phyloP scores from a whole-genome alignment of 2,329 filamentous ascomycete genomes.

The Harringtonia aguacate region DNA sequence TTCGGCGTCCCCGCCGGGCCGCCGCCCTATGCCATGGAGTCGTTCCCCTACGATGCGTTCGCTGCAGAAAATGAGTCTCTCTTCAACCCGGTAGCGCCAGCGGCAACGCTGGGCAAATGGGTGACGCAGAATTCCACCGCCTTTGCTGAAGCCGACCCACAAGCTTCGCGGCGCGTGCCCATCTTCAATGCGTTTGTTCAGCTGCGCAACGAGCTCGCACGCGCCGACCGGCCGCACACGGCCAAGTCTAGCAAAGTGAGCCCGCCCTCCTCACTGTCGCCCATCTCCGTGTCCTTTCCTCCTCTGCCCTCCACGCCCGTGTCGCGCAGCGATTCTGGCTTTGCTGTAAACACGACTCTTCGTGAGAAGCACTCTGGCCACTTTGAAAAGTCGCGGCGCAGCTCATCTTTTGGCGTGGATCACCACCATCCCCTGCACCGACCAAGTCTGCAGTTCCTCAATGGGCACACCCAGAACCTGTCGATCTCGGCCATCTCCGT shows the following conservation, averaged over 20 bases:
- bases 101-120: conserved; percentile 71
- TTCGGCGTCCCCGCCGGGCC: conserved; percentile 83
- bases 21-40: conserved; percentile 85
- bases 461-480: conserved; percentile 40
- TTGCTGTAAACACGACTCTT: conserved; percentile 73
- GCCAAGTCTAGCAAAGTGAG: conserved; percentile 53
- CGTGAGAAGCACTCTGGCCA: conserved; percentile 92
- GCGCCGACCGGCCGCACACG: conserved; percentile 68
- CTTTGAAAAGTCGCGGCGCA: conserved; percentile 73
- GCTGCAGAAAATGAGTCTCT: conserved; percentile 75
- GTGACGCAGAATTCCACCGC: conserved; percentile 82
- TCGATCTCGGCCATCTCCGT: conserved; percentile 50
- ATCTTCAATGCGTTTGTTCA: conserved; percentile 89
- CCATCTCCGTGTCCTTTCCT: conserved; percentile 68
- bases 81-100: conserved; percentile 60
- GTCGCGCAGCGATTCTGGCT: conserved; percentile 87
- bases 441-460: conserved; percentile 64
- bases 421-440: conserved; percentile 56
- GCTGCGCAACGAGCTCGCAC: conserved; percentile 55
- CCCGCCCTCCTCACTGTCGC: conserved; percentile 58
- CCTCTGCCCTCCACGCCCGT: conserved; percentile 64
- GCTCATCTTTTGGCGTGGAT: conserved; percentile 83
- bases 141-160: conserved; percentile 59
- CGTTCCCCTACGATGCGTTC: conserved; percentile 83
- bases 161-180: conserved; percentile 42